Evolutionary conservation across 331 rosid species (phyloP).

Genomic region (Malus hybrid): DNA sequence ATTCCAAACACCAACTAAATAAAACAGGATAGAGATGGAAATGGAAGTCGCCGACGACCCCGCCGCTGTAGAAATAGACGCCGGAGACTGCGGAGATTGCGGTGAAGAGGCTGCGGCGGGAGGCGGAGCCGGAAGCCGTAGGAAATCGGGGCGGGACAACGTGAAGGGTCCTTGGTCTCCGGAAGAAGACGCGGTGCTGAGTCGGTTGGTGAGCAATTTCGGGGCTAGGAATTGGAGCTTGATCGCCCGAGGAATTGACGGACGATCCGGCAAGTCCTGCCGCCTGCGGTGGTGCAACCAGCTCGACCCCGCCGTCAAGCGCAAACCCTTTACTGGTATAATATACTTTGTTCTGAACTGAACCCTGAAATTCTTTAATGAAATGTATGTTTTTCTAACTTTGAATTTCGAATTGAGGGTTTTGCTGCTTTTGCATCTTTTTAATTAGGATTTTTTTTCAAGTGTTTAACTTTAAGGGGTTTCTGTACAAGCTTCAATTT

Average conservation of each 20-base stretch:
- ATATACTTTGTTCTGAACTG: not conserved
- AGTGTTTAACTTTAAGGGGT: not conserved
- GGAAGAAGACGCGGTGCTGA: conserved; percentile 57
- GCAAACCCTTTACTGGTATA: conserved; percentile 85
- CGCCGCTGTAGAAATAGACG: conserved; percentile 5
- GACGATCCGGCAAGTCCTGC: conserved; percentile 78
- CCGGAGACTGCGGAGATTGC: conserved; percentile 16
- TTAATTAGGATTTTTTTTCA: not conserved
- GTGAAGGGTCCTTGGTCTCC: conserved; percentile 77
- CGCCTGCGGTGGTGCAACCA: conserved; percentile 97
- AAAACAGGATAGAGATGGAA: not conserved
- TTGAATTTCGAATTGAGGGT: not conserved
- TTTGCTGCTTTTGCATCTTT: not conserved
- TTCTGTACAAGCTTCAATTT: not conserved
- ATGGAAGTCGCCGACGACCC: conserved; percentile 9
- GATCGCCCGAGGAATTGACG: conserved; percentile 66
- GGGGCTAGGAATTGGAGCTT: conserved; percentile 74
- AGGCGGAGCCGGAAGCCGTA: not conserved
- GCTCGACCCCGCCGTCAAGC: conserved; percentile 88
- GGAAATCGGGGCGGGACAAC: conserved; percentile 19
- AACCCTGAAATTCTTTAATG: not conserved
- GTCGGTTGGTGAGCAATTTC: conserved; percentile 52
- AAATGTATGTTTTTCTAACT: not conserved
- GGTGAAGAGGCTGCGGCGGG: conserved; percentile 33
- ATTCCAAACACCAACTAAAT: not conserved